Evolutionary conservation across 2,329 filamentous ascomycete species (phyloP).

Genomic region (Ophiostoma sp.): DNA sequence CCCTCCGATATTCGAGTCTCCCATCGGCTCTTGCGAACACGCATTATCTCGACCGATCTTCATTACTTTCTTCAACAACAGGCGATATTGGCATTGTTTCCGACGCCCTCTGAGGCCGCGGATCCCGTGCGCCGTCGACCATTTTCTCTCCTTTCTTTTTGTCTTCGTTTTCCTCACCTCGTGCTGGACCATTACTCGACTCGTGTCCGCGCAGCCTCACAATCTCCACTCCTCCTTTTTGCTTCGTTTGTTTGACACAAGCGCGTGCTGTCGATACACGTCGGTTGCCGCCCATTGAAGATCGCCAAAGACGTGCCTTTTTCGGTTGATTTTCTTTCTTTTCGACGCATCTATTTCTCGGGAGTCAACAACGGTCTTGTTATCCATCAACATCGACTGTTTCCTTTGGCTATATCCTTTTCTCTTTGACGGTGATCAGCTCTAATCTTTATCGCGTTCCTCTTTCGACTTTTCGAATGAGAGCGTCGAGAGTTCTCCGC

Average conservation of each 20-base stretch:
- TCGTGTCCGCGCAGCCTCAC: not conserved
- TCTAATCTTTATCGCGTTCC: not conserved
- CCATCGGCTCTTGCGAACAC: slow-evolving; percentile 17
- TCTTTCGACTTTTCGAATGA: slow-evolving; percentile 12
- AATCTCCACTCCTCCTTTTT: not conserved
- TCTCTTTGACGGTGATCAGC: not conserved
- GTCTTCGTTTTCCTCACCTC: slow-evolving; percentile 1
- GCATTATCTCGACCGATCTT: slow-evolving; percentile 8
- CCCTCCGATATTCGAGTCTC: not conserved
- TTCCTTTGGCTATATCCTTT: slow-evolving; percentile 9
- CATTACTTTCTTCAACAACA: slow-evolving; percentile 17
- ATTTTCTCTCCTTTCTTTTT: not conserved
- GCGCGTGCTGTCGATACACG: not conserved
- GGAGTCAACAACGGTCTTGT: not conserved
- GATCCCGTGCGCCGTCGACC: slow-evolving; percentile 27
- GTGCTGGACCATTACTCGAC: not conserved
- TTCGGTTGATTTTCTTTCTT: not conserved
- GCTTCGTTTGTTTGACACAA: not conserved
- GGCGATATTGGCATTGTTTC: slow-evolving; percentile 14
- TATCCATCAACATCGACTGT: slow-evolving; percentile 13
- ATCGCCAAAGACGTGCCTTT: not conserved
- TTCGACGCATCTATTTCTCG: not conserved
- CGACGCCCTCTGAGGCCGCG: slow-evolving; percentile 25
- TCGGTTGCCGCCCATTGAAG: not conserved
- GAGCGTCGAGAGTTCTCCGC: slow-evolving; percentile 12